Evolutionary conservation across 2,329 filamentous ascomycete genomes (phyloP), one percentile per base, ranked within the genome.

Genomic region (Aurifilum marmelostoma): DNA sequence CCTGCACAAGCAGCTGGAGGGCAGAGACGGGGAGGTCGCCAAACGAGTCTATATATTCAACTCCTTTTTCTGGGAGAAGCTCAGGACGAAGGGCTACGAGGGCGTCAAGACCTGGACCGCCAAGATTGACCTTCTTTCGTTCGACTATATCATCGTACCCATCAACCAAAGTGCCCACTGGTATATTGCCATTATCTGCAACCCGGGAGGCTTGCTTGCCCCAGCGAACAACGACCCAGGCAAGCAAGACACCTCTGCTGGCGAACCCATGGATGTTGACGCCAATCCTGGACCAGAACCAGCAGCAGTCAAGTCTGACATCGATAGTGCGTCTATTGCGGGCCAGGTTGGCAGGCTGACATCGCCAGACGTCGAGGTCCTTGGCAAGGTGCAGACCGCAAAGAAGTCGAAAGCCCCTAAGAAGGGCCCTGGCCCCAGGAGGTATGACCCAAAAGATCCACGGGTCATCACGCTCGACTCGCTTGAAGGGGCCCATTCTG

Each of bases 181-280:
- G 96, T 98, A 96, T 79, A 83, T 98, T 73, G 94, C 93, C 18
- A 95, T 99, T 67, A 95, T 99, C 65, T 97, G 93, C 85, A 97
- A 99, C 75, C 85, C 95, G 2, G 87, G 88, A 3, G 89, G 85
- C 65, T 83, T 96, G 29, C 75, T 88, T 9, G 77, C 77, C 1
- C 43, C 16, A 41, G 60, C 58, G 21, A 32, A 32, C 16, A 61
- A 54, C 34, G 16, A 32, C 21, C 9, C 62, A 47, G 64, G 63
- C 32, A 16, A 50, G 43, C 43, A 56, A 34, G 43, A 41, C 47
- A 27, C 29, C 9, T 37, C 65, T 41, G 43, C 21, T 11, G 50
- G n/a, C 8, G 58, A n/a, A 2, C 21, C 41, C 29, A 54, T 39
- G n/a, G 59, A 50, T 21, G 24, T 27, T 18, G 27, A 67, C 7